Evolutionary conservation across 352 stramenopile species (phyloP).

Genomic region (Phytopythium cucurbitacearum): DNA sequence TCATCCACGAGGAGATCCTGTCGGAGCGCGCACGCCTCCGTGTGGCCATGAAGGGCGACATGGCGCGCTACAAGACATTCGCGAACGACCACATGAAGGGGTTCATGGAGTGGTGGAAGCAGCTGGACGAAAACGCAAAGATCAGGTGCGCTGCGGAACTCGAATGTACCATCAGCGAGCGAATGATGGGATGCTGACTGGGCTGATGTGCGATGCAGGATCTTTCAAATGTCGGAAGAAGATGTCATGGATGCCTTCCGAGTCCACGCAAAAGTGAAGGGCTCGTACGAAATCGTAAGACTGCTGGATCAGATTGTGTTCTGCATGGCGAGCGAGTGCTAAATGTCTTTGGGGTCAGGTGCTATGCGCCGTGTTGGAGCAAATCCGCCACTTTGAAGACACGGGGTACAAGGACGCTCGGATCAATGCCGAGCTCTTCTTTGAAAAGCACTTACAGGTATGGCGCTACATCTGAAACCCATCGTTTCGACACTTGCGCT

Average conservation of each 20-base stretch:
- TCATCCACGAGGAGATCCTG: slow-evolving; percentile 92
- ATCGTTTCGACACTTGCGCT: neutral
- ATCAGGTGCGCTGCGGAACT: slow-evolving; percentile 19
- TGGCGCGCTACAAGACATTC: slow-evolving; percentile 63
- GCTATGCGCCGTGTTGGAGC: slow-evolving; percentile 87
- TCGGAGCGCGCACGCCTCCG: slow-evolving; percentile 86
- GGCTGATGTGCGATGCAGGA: slow-evolving; percentile 11
- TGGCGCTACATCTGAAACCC: neutral
- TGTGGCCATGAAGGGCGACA: slow-evolving; percentile 76
- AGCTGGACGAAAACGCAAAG: slow-evolving; percentile 39
- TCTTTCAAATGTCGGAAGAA: slow-evolving; percentile 84
- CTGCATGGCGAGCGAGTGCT: neutral
- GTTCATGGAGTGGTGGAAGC: slow-evolving; percentile 56
- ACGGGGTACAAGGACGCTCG: slow-evolving; percentile 90
- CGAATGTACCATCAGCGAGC: neutral
- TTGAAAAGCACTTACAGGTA: slow-evolving; percentile 56
- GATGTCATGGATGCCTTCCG: slow-evolving; percentile 84
- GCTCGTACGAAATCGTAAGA: slow-evolving; percentile 86
- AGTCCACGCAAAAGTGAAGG: slow-evolving; percentile 85
- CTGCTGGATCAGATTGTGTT: neutral
- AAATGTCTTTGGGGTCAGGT: slow-evolving; percentile 12
- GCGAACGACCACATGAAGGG: slow-evolving; percentile 60
- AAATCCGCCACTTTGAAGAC: slow-evolving; percentile 89
- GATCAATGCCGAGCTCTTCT: slow-evolving; percentile 60
- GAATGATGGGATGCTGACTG: no score